Percentiles rank a stretch among this genome's conserved stretches.
Evolutionary conservation across 306 rosid species (phyloP).

Genomic region (Prunus mume): DNA sequence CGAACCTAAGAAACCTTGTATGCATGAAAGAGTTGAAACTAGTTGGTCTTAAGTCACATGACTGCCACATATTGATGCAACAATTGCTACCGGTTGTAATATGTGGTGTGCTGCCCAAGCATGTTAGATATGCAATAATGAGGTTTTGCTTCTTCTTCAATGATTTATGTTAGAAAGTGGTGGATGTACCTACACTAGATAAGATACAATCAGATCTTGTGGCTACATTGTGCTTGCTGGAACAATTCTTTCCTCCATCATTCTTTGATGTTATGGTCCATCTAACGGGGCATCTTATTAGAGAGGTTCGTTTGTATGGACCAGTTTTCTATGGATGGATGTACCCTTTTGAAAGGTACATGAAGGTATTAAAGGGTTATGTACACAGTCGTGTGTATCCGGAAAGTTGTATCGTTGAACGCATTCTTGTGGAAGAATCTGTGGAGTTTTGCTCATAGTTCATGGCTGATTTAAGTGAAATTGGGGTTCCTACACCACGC

Average conservation of each 20-base stretch:
- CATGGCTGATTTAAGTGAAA: no score
- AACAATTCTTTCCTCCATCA: no score
- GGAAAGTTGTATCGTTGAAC: not conserved
- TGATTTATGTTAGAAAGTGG: not conserved
- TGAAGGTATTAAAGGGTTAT: constrained; percentile 1
- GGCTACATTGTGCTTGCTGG: not conserved
- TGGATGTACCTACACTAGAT: not conserved
- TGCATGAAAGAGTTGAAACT: not conserved
- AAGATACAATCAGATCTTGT: not conserved
- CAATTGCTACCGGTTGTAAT: not conserved
- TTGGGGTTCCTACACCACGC: no score
- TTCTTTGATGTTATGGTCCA: no score
- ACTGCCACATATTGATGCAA: not conserved
- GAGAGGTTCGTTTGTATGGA: not conserved
- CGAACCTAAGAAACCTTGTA: not conserved
- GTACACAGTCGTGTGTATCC: not conserved
- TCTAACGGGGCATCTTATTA: no score
- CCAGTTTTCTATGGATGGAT: not conserved
- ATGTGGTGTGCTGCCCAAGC: not conserved
- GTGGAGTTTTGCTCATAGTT: no score
- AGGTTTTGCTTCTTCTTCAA: not conserved
- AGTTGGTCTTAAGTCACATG: not conserved
- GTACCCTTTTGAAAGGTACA: not conserved
- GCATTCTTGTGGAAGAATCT: not conserved
- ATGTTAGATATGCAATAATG: not conserved